Evolutionary conservation across 805 yeast genomes (phyloP), one percentile per base, ranked within the genome.

Genomic region (Wickerhamiella shivajii): DNA sequence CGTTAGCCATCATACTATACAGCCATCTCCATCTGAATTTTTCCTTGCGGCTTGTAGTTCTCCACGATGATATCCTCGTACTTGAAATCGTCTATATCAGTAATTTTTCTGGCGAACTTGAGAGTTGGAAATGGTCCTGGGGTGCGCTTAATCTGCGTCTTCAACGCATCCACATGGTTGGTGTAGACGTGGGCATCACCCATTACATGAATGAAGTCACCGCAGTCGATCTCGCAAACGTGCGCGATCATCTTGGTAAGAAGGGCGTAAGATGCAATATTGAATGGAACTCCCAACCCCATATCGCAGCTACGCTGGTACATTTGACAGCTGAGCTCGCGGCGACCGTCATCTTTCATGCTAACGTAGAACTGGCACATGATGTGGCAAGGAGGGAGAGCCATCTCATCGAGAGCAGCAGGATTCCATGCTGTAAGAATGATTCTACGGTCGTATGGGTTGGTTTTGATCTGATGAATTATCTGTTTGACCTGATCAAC

Each of bases 251-350:
- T 87, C 46, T 70, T 76, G 2, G 96, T 85, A 40, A 90, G 64
- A 35, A 90, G 61, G 0, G 98, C 93, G 52, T 90, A 90, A 0
- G 96, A 83, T 0, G 99, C 98, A 49, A 90, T 90, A 53, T 90
- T 90, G 57, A 90, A 90, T 1, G 99, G 99, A 15, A 90, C 97
- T 10, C 99, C 99, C n/a, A 90, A 67, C 0, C 99, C 99, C 95
- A 90, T 85, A 52, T 90, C 99, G 57, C 97, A 87, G n/a, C 94
- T 79, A 49, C 99, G 71, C 60, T 90, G 99, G 57, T 90, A 90
- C 61, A 90, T 62, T 38, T 77, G 69, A 54, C 98, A 90, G 9
- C 90, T 78, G 36, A 90, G 66, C 47, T 66, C 72, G 15, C 92
- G 92, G 46, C 58, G 71, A 17, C 51, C 51, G 21, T 49, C 55